Percentiles rank a stretch among this genome's conserved stretches.
Conservation (phyloP, 495 filamentous ascomycete species). For the Podospora australis region DNA sequence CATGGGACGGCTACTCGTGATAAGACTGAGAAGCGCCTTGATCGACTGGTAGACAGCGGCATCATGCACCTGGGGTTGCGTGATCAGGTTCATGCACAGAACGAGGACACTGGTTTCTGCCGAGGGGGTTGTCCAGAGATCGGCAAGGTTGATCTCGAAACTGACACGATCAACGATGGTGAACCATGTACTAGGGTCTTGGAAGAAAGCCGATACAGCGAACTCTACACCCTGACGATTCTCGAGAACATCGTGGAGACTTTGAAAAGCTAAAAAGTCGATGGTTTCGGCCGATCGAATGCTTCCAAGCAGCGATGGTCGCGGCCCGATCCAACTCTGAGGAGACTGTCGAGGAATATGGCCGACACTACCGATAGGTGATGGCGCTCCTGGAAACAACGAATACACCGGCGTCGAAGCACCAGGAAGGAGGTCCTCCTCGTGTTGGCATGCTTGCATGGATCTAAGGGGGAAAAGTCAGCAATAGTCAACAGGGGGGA, state of each 20-base stretch:
- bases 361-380: slow-evolving; percentile 9
- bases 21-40: slow-evolving; percentile 23
- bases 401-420: slow-evolving; percentile 1
- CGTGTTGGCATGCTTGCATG: slow-evolving; percentile 19
- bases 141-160: slow-evolving; percentile 16
- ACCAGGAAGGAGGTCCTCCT: slow-evolving; percentile 14
- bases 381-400: neutral
- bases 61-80: slow-evolving; percentile 16
- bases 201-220: slow-evolving; percentile 33
- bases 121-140: slow-evolving; percentile 19
- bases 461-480: slow-evolving; percentile 11
- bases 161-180: slow-evolving; percentile 17
- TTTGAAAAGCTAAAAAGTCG: slow-evolving; percentile 43
- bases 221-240: slow-evolving; percentile 54
- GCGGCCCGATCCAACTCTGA: slow-evolving; percentile 8
- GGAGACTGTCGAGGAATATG: slow-evolving; percentile 2
- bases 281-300: slow-evolving; percentile 24
- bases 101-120: slow-evolving; percentile 21
- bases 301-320: slow-evolving; percentile 15
- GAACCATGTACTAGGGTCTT: slow-evolving; percentile 25
- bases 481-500: neutral
- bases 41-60: slow-evolving; percentile 18
- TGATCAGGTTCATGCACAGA: slow-evolving; percentile 25
- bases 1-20: slow-evolving; percentile 17
- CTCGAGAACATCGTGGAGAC: slow-evolving; percentile 61